Conservation (phyloP, 805 yeast genomes). For the Metschnikowia amazonensis region DNA sequence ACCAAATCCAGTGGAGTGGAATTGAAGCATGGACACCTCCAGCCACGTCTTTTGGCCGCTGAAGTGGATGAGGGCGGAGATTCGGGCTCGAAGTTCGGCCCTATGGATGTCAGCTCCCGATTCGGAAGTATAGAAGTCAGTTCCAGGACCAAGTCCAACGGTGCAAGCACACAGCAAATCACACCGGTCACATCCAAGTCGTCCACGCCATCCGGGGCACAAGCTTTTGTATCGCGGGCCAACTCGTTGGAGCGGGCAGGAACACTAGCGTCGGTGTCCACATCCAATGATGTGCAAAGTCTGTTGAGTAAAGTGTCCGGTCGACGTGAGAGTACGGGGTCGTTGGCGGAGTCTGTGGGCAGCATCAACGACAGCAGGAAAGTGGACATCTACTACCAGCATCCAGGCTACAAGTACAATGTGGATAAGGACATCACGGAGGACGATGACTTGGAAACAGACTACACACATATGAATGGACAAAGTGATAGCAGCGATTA, state of each 20-base stretch:
- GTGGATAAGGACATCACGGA: constrained; percentile 14
- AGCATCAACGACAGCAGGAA: constrained; percentile 25
- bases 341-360: constrained; percentile 28
- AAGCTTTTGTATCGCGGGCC: constrained; percentile 20
- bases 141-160: not conserved
- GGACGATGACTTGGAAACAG: constrained; percentile 21
- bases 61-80: constrained; percentile 57
- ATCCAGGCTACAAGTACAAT: constrained; percentile 32
- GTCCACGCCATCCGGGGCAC: constrained; percentile 11
- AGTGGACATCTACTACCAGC: constrained; percentile 39
- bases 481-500: constrained; percentile 20
- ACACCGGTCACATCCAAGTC: constrained; percentile 15
- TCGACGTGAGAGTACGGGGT: constrained; percentile 20
- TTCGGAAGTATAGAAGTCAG: not conserved
- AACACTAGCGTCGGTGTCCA: constrained; percentile 25
- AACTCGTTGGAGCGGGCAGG: constrained; percentile 31
- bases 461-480: constrained; percentile 8
- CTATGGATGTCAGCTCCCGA: not conserved
- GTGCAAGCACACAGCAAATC: not conserved
- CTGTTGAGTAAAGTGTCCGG: constrained; percentile 16
- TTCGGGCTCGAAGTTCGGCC: constrained; percentile 12
- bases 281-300: constrained; percentile 19
- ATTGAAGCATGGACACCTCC: constrained; percentile 58
- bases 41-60: constrained; percentile 66
- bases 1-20: constrained; percentile 47